Evolutionary conservation across 768 basidiomycete species (phyloP).

Genomic region (Boletus eberwhitei): DNA sequence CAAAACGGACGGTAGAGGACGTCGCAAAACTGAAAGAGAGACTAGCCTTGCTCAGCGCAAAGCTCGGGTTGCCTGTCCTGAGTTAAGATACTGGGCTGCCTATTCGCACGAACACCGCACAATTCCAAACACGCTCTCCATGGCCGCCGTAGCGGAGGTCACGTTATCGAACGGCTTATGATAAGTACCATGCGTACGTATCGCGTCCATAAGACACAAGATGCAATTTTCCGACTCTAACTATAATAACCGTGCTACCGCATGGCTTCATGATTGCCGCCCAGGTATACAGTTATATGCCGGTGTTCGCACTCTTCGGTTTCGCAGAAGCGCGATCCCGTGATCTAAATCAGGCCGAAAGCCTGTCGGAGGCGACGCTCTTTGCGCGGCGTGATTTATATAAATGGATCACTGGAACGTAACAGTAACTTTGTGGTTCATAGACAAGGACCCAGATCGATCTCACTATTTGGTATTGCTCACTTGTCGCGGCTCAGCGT

Average conservation of each 20-base stretch:
- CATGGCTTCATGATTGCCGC: neutral
- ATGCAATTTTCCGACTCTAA: neutral
- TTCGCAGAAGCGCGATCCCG: neutral
- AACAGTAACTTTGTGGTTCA: neutral
- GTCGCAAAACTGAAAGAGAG: constrained; percentile 38
- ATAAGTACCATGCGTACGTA: neutral
- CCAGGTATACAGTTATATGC: neutral
- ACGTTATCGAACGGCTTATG: neutral
- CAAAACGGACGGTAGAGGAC: constrained; percentile 38
- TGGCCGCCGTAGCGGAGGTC: neutral
- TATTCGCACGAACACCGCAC: neutral
- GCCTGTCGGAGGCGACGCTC: neutral
- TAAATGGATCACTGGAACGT: neutral
- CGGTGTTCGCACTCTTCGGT: neutral
- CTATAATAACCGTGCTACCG: neutral
- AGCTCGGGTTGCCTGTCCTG: constrained; percentile 31
- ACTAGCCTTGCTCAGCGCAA: constrained; percentile 29
- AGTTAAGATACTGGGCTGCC: neutral
- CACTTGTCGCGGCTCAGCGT: neutral
- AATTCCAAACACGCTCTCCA: neutral
- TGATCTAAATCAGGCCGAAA: neutral
- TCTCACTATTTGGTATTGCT: neutral
- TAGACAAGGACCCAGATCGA: neutral
- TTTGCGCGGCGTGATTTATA: neutral
- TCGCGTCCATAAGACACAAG: neutral